Conservation (phyloP, 2,329 filamentous ascomycete species). For the Ophiostoma perfectum region DNA sequence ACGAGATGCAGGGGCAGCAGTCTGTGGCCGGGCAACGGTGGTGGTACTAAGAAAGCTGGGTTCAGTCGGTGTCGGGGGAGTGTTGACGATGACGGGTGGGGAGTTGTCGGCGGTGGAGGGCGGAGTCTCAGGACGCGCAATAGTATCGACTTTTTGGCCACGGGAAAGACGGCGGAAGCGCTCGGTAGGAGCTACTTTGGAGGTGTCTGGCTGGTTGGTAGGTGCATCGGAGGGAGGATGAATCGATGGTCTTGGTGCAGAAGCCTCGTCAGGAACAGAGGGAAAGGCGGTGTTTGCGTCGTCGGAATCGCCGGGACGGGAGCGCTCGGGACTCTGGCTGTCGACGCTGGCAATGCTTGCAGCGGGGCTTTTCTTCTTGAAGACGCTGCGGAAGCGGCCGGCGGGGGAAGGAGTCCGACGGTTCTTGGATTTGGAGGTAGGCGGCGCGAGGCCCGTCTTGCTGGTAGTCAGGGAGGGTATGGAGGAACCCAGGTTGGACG, state of each 20-base stretch:
- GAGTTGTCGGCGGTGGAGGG: constrained; percentile 40
- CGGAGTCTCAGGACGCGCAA: constrained; percentile 44
- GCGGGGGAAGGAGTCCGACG: constrained; percentile 64
- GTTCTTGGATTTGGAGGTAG: constrained; percentile 39
- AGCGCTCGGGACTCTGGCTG: constrained; percentile 38
- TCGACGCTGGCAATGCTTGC: constrained; percentile 35
- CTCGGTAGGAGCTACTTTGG: constrained; percentile 26
- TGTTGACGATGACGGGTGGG: constrained; percentile 57
- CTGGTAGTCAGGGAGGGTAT: constrained; percentile 31
- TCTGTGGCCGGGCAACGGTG: constrained; percentile 17
- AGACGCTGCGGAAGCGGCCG: constrained; percentile 66
- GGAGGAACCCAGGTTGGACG: constrained; percentile 35
- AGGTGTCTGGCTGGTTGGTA: constrained; percentile 15
- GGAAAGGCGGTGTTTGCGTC: neutral
- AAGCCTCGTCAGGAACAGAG: neutral
- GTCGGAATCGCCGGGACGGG: constrained; percentile 5
- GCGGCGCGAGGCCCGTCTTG: constrained; percentile 40
- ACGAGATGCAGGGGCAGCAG: constrained; percentile 14
- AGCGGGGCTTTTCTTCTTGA: constrained; percentile 51
- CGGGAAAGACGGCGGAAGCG: constrained; percentile 29
- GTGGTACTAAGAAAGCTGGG: constrained; percentile 27
- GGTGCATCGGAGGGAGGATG: neutral
- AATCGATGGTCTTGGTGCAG: neutral
- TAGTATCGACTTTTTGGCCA: constrained; percentile 32
- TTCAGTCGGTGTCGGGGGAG: constrained; percentile 60